Evolutionary conservation across 169 alveolate genomes (phyloP).

Genomic region (Cryptosporidium sp.): DNA sequence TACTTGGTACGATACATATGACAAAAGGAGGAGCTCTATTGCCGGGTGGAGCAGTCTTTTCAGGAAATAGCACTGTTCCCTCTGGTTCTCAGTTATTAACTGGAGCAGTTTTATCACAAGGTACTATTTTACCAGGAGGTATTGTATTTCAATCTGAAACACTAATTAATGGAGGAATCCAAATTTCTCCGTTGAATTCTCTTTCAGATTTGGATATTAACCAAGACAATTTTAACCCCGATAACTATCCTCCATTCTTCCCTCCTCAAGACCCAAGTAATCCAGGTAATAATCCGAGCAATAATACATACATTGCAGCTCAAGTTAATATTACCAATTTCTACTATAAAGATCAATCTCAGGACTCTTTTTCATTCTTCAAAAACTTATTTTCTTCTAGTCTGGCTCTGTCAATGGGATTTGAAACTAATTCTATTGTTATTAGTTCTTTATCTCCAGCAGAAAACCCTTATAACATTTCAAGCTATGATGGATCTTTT

Average conservation of each 20-base stretch:
- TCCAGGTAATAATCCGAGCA: neutral
- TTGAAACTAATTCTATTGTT: slow-evolving; percentile 12
- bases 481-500: slow-evolving; percentile 1
- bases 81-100: slow-evolving; percentile 49
- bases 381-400: slow-evolving; percentile 56
- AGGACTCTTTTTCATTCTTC: slow-evolving; percentile 66
- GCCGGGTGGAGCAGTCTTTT: slow-evolving; percentile 74
- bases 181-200: slow-evolving; percentile 51
- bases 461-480: slow-evolving; percentile 48
- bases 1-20: slow-evolving; percentile 42
- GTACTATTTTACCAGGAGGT: slow-evolving; percentile 70
- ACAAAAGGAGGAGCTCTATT: slow-evolving; percentile 63
- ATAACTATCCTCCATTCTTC: slow-evolving; percentile 57
- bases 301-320: slow-evolving; percentile 43
- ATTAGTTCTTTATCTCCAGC: slow-evolving; percentile 56
- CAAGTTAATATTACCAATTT: slow-evolving; percentile 70
- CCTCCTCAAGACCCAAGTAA: slow-evolving; percentile 5
- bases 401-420: slow-evolving; percentile 64
- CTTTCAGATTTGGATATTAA: slow-evolving; percentile 64
- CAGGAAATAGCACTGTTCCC: slow-evolving; percentile 69
- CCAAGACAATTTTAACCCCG: slow-evolving; percentile 51
- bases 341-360: slow-evolving; percentile 66
- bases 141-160: slow-evolving; percentile 65
- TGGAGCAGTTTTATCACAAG: slow-evolving; percentile 70
- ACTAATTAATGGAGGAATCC: slow-evolving; percentile 36